Percentiles rank a stretch among this genome's conserved stretches.
These are phyloP conservation scores for Talaromyces atroroseus DNA, from an alignment of 2,329 filamentous ascomycete species.

Conservation along the genomic window DNA sequence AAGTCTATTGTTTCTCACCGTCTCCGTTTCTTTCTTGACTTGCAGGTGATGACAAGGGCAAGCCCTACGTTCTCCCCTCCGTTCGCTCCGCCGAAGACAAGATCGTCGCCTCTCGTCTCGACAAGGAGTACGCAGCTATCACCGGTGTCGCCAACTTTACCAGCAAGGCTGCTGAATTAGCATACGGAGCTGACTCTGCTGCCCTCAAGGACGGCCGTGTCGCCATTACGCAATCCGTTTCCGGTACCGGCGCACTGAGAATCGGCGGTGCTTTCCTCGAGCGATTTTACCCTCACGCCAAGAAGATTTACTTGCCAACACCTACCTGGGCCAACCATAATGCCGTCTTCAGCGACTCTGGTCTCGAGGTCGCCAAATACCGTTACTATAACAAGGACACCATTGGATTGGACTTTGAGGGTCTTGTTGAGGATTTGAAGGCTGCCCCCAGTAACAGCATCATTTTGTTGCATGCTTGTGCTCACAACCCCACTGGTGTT, in stretches of 20 bases:
- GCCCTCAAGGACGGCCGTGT: constrained; percentile 70
- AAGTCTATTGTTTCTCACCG: not conserved
- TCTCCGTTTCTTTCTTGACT: not conserved
- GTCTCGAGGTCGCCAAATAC: constrained; percentile 89
- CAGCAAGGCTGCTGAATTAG: constrained; percentile 81
- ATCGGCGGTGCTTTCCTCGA: constrained; percentile 91
- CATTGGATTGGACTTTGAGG: constrained; percentile 95
- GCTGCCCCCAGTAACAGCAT: constrained; percentile 78
- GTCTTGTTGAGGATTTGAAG: constrained; percentile 86
- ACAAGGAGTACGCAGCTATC: constrained; percentile 98
- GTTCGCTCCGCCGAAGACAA: constrained; percentile 85
- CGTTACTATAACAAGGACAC: constrained; percentile 99
- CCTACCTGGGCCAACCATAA: constrained; percentile 98
- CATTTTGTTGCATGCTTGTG: constrained; percentile 92
- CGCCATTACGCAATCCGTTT: constrained; percentile 96
- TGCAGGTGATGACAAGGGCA: constrained; percentile 77
- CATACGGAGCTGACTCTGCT: constrained; percentile 76
- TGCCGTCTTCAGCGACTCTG: constrained; percentile 90
- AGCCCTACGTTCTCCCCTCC: constrained; percentile 94
- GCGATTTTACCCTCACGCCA: constrained; percentile 83
- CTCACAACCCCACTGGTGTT: constrained; percentile 95
- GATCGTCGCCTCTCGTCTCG: constrained; percentile 68
- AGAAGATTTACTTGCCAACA: constrained; percentile 93
- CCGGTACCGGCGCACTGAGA: constrained; percentile 89
- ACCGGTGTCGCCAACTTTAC: constrained; percentile 94